phyloP scores from a whole-genome alignment of 1,284 basidiomycete species.

The Trametes polyzona region DNA sequence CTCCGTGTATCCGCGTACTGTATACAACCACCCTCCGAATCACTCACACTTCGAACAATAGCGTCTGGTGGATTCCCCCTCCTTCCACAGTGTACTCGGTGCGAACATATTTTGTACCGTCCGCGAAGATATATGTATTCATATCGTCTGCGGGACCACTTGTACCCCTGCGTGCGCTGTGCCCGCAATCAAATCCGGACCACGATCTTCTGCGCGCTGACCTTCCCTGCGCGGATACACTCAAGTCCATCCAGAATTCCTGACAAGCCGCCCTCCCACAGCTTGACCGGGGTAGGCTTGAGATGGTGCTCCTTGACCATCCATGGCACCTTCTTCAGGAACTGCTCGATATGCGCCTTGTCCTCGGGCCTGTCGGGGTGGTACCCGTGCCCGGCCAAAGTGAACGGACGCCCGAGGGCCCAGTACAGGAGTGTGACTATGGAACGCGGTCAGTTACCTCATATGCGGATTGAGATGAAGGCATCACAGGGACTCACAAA shows the following conservation, averaged over 20 bases:
- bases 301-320: conserved; percentile 24
- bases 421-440: conserved; percentile 29
- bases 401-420: conserved; percentile 26
- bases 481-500: not conserved
- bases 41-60: no score
- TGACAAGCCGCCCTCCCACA: conserved; percentile 28
- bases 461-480: no score
- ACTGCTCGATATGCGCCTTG: conserved; percentile 28
- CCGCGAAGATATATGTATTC: no score
- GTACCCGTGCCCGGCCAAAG: conserved; percentile 8
- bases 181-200: conserved; percentile 18
- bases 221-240: conserved; percentile 30
- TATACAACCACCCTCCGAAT: no score
- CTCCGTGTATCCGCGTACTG: no score
- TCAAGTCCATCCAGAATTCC: conserved; percentile 28
- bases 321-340: conserved; percentile 28
- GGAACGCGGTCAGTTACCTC: not conserved
- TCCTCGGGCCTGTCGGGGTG: conserved; percentile 22
- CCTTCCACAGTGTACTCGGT: no score
- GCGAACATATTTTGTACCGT: no score
- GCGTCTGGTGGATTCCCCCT: no score
- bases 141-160: no score
- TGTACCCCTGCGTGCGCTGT: no score
- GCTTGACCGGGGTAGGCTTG: conserved; percentile 28
- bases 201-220: conserved; percentile 34